These are phyloP conservation scores for Croton laevigatus DNA, from an alignment of 441 rosid species.

Conservation along the genomic window DNA sequence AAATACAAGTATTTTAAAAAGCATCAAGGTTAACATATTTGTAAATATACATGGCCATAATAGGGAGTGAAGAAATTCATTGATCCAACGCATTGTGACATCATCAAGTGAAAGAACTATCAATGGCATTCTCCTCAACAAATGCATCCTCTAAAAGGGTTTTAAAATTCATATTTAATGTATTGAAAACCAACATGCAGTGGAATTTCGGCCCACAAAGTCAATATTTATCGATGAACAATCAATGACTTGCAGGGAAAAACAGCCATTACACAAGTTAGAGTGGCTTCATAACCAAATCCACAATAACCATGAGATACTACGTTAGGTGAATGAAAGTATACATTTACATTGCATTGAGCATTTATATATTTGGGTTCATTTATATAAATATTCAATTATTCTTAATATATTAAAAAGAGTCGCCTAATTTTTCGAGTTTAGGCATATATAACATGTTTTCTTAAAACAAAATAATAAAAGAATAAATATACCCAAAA, in stretches of 20 bases:
- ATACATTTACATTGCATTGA: too few relatives aligned
- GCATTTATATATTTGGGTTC: too few relatives aligned
- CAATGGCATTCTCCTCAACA: not conserved
- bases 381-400: too few relatives aligned
- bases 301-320: too few relatives aligned
- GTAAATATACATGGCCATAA: not conserved
- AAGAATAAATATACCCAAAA: too few relatives aligned
- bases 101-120: not conserved
- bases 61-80: not conserved
- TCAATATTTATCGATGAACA: not conserved
- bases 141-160: not conserved
- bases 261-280: not conserved
- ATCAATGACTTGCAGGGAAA: not conserved
- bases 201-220: not conserved
- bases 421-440: too few relatives aligned
- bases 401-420: too few relatives aligned
- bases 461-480: too few relatives aligned
- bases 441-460: too few relatives aligned
- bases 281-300: too few relatives aligned
- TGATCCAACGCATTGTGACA: not conserved
- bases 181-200: too few relatives aligned
- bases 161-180: not conserved
- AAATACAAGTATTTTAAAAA: not conserved
- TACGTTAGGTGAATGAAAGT: too few relatives aligned
- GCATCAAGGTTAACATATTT: not conserved